phyloP scores from a whole-genome alignment of 1,284 basidiomycete species.

The Puccinia triticina region DNA sequence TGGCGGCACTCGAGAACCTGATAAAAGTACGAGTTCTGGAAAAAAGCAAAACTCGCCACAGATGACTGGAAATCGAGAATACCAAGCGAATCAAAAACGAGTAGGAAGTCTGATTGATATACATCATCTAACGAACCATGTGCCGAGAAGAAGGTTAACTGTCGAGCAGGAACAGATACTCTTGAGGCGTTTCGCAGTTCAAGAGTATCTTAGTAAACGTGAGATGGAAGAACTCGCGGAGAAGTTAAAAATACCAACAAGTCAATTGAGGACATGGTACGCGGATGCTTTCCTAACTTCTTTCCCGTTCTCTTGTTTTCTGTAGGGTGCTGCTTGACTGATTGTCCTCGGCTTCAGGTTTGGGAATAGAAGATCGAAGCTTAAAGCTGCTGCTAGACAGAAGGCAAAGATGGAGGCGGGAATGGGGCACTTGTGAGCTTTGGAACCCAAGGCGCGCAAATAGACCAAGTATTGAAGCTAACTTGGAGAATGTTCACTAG shows the following conservation, averaged over 20 bases:
- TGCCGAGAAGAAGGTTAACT: slow-evolving; percentile 39
- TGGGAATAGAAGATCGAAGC: slow-evolving; percentile 41
- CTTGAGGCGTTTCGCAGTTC: slow-evolving; percentile 27
- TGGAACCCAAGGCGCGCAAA: background rate
- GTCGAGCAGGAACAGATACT: slow-evolving; percentile 44
- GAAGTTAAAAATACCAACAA: slow-evolving; percentile 39
- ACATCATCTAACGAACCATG: slow-evolving; percentile 36
- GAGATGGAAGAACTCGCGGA: slow-evolving; percentile 43
- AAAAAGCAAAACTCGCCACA: background rate
- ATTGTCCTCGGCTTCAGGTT: slow-evolving; percentile 19
- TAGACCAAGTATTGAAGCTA: background rate
- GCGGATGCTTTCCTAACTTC: background rate
- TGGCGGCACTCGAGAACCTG: background rate
- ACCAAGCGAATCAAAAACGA: slow-evolving; percentile 9
- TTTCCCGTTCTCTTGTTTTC: background rate
- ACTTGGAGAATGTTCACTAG: background rate
- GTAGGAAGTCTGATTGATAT: slow-evolving; percentile 18
- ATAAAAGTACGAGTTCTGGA: background rate
- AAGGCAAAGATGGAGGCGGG: slow-evolving; percentile 43
- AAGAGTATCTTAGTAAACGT: slow-evolving; percentile 46
- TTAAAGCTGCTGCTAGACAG: slow-evolving; percentile 39
- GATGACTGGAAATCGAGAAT: background rate
- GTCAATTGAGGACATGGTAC: slow-evolving; percentile 43
- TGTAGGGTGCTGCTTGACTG: background rate
- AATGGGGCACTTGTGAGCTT: slow-evolving; percentile 40